A percentile compares a stretch with the other conserved stretches of the same genome.
These are phyloP conservation scores for Kodamaea sp. DNA, from an alignment of 1,139 yeast genomes.

Conservation along the genomic window DNA sequence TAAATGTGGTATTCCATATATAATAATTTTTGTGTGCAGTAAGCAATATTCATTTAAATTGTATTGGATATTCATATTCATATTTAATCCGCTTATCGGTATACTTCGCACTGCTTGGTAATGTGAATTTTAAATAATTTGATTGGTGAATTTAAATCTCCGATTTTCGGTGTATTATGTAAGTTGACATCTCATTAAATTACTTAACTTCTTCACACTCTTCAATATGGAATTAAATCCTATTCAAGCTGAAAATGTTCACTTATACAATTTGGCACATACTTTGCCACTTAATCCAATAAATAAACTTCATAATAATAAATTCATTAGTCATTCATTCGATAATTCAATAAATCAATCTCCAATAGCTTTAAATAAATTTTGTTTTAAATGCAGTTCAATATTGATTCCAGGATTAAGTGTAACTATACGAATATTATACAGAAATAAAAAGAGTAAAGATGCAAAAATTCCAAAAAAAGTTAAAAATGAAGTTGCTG, in stretches of 20 bases:
- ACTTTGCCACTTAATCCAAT: conserved; percentile 25
- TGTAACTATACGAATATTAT: conserved; percentile 24
- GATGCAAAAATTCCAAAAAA: conserved; percentile 4
- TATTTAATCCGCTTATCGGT: conserved; percentile 15
- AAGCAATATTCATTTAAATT: not conserved
- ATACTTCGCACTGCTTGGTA: not conserved
- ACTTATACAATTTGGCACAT: conserved; percentile 32
- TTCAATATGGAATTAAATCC: conserved; percentile 1
- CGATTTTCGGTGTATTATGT: conserved; percentile 1
- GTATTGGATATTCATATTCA: not conserved
- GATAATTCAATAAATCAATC: conserved; percentile 30
- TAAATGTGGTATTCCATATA: too few species aligned
- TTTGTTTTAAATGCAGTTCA: conserved; percentile 46
- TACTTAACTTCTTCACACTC: too few species aligned
- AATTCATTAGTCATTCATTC: conserved; percentile 20
- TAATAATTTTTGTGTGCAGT: not conserved
- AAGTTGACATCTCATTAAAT: not conserved
- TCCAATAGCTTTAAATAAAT: conserved; percentile 20
- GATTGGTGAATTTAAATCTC: not conserved
- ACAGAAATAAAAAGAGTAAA: conserved; percentile 15
- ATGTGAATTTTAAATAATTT: not conserved
- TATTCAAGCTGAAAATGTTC: conserved; percentile 16
- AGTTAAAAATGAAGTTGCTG: conserved; percentile 3
- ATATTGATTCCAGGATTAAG: conserved; percentile 47
- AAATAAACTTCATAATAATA: conserved; percentile 23